These are phyloP conservation scores for Trebouxia sp. DNA, from an alignment of 139 green algal genomes.

Conservation along the genomic window DNA sequence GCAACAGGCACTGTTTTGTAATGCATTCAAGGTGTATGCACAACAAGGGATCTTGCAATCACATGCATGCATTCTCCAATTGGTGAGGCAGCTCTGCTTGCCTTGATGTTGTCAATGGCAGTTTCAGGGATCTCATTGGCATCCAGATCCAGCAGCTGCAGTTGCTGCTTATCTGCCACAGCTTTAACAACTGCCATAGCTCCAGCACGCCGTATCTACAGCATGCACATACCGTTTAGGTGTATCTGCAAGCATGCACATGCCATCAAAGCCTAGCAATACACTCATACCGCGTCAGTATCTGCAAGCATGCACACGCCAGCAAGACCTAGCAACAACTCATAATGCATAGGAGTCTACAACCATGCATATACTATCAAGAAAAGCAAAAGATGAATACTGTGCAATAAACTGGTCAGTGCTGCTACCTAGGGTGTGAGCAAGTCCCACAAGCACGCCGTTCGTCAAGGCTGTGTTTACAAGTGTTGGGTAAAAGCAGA, in stretches of 20 bases:
- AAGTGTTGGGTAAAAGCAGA: too few species aligned
- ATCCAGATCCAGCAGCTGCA: slow-evolving; percentile 74
- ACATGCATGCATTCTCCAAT: not conserved
- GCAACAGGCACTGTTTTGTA: too few species aligned
- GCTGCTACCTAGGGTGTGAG: too few species aligned
- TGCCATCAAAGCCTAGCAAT: not conserved
- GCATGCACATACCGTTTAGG: not conserved
- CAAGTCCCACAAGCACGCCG: too few species aligned
- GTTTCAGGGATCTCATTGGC: slow-evolving; percentile 80
- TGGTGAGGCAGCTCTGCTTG: not conserved
- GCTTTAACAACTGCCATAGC: slow-evolving; percentile 63
- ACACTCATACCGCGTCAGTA: not conserved
- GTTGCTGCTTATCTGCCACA: slow-evolving; percentile 20
- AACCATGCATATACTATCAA: too few species aligned
- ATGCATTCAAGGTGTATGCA: too few species aligned
- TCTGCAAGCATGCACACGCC: too few species aligned
- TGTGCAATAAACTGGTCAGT: too few species aligned
- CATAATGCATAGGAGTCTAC: too few species aligned
- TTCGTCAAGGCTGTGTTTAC: too few species aligned
- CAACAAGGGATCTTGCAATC: not conserved
- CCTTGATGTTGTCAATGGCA: slow-evolving; percentile 55
- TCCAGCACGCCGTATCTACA: slow-evolving; percentile 55
- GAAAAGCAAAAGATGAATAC: too few species aligned
- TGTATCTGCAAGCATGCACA: not conserved
- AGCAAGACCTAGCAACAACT: too few species aligned